These are phyloP conservation scores for Podila epigama DNA, from an alignment of 192 early-diverging fungal species.

Conservation along the genomic window DNA sequence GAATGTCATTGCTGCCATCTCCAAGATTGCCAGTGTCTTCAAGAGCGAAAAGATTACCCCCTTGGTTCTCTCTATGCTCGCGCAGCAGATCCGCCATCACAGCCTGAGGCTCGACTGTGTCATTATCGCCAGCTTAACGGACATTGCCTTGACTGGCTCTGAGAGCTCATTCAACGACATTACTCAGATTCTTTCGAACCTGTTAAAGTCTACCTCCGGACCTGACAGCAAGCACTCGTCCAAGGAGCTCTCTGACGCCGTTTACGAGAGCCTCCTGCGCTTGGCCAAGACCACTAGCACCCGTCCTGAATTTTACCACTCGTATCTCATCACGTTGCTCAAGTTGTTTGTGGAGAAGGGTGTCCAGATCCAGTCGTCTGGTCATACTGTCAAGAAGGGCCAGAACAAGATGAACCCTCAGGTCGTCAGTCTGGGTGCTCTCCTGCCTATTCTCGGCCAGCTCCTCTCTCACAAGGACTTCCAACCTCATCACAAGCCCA, in stretches of 20 bases:
- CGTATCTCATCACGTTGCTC: conserved; percentile 61
- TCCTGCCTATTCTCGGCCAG: conserved; percentile 67
- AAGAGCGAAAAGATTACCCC: conserved; percentile 67
- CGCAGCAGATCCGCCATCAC: conserved; percentile 65
- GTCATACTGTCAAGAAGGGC: conserved; percentile 51
- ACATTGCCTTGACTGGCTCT: conserved; percentile 66
- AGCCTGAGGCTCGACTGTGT: conserved; percentile 56
- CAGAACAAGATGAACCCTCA: conserved; percentile 55
- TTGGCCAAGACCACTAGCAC: conserved; percentile 56
- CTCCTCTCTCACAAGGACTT: conserved; percentile 68
- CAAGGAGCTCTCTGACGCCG: conserved; percentile 54
- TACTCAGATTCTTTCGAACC: conserved; percentile 55
- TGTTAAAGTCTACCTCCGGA: conserved; percentile 53
- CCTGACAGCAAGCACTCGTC: conserved; percentile 53
- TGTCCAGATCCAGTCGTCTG: conserved; percentile 57
- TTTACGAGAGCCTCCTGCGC: conserved; percentile 51
- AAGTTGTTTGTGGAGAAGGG: conserved; percentile 69
- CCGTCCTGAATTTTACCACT: conserved; percentile 63
- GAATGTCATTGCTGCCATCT: conserved; percentile 60
- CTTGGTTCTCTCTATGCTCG: conserved; percentile 68
- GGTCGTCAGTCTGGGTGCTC: conserved; percentile 59
- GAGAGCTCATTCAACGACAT: conserved; percentile 66
- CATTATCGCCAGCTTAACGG: conserved; percentile 63
- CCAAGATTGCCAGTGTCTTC: conserved; percentile 61
- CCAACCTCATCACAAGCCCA: conserved; percentile 59